Conservation (phyloP, 1,284 basidiomycete genomes). For the Xerocomus minutiporus region DNA sequence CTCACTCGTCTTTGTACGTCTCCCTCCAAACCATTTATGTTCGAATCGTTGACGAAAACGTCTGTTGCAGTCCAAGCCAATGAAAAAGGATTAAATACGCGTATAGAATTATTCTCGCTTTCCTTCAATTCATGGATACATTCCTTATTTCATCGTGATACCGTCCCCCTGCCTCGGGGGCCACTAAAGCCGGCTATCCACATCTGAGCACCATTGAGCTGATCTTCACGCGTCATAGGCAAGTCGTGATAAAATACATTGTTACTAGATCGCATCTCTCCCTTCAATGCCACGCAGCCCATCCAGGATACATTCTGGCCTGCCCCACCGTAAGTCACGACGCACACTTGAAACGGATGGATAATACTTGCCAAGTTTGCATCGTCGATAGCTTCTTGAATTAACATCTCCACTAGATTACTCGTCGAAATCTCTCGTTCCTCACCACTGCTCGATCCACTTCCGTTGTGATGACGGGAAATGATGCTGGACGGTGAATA, state of each 20-base stretch:
- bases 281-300: conserved; percentile 75
- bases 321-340: conserved; percentile 25
- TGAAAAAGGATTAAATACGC: conserved; percentile 22
- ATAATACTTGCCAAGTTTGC: conserved; percentile 59
- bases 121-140: conserved; percentile 14
- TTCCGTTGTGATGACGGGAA: conserved; percentile 25
- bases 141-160: background rate
- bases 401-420: conserved; percentile 86
- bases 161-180: background rate
- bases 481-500: conserved; percentile 54
- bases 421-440: conserved; percentile 71
- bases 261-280: background rate
- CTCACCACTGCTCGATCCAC: conserved; percentile 23
- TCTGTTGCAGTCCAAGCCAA: conserved; percentile 21
- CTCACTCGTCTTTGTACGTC: conserved; percentile 50
- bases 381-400: conserved; percentile 78
- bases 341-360: background rate
- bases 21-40: background rate
- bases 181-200: background rate
- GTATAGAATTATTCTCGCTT: conserved; percentile 10
- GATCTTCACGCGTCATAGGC: background rate
- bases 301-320: conserved; percentile 81
- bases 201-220: background rate
- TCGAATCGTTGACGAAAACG: background rate
- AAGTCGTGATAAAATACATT: background rate